Percentiles rank a stretch among this genome's conserved stretches.
These are phyloP conservation scores for Kodamaea sp. DNA, from an alignment of 1,139 yeast genomes.

Conservation along the genomic window DNA sequence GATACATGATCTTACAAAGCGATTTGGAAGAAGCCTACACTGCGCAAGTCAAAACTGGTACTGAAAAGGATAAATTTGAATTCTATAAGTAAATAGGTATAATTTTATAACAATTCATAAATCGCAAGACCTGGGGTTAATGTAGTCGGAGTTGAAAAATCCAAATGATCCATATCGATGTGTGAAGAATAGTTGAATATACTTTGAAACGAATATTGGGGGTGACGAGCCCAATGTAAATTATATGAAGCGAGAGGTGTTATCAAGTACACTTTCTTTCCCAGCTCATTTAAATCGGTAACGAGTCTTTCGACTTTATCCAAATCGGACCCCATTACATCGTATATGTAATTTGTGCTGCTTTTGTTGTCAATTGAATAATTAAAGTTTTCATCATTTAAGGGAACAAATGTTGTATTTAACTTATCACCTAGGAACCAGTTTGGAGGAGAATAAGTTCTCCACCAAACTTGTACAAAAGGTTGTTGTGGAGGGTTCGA, in stretches of 20 bases:
- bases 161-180: slow-evolving; percentile 68
- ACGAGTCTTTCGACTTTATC: slow-evolving; percentile 21
- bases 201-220: slow-evolving; percentile 16
- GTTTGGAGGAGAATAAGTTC: slow-evolving; percentile 89
- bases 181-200: slow-evolving; percentile 50
- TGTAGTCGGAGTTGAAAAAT: slow-evolving; percentile 40
- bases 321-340: slow-evolving; percentile 55
- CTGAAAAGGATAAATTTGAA: slow-evolving; percentile 95
- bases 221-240: slow-evolving; percentile 15
- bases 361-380: slow-evolving; percentile 10
- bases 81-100: slow-evolving; percentile 72
- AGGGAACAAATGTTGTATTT: slow-evolving; percentile 15
- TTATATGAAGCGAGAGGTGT: slow-evolving; percentile 50
- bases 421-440: slow-evolving; percentile 62
- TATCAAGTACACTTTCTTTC: slow-evolving; percentile 30
- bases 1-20: slow-evolving; percentile 91
- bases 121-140: slow-evolving; percentile 60
- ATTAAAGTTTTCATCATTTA: slow-evolving; percentile 14
- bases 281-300: slow-evolving; percentile 8
- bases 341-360: slow-evolving; percentile 31
- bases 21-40: slow-evolving; percentile 98
- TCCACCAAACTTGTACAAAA: slow-evolving; percentile 74
- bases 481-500: slow-evolving; percentile 11
- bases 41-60: slow-evolving; percentile 91
- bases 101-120: slow-evolving; percentile 34